These are phyloP conservation scores for Globisporangium okanoganense DNA, from an alignment of 352 stramenopile genomes.

Conservation along the genomic window DNA sequence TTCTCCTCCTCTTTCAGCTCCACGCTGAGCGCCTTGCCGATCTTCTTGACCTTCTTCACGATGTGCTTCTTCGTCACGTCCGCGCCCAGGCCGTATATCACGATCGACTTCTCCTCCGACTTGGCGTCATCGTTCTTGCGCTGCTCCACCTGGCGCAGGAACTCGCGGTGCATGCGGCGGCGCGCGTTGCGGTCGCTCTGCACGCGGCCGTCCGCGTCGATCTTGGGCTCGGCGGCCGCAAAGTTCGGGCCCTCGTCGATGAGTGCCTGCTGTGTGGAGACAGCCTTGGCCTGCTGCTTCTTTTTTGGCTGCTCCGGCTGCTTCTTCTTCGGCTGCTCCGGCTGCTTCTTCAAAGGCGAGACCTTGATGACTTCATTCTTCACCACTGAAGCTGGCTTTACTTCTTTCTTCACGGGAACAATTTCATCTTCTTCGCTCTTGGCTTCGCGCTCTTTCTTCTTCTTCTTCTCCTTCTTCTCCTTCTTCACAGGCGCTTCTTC, in stretches of 20 bases:
- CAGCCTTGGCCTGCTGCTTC: conserved; percentile 2
- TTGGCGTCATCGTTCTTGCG: conserved; percentile 55
- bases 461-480: conserved; percentile 26
- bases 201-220: conserved; percentile 24
- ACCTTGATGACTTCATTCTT: not conserved
- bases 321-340: conserved; percentile 4
- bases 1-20: conserved; percentile 59
- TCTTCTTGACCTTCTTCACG: conserved; percentile 78
- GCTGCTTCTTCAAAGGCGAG: not conserved
- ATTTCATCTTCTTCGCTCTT: conserved; percentile 9
- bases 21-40: conserved; percentile 46
- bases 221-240: conserved; percentile 12
- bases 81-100: conserved; percentile 68
- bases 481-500: conserved; percentile 9
- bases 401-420: conserved; percentile 17
- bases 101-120: conserved; percentile 59
- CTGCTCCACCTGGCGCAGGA: conserved; percentile 62
- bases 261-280: conserved; percentile 8
- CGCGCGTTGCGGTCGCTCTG: conserved; percentile 82
- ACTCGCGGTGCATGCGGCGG: conserved; percentile 71
- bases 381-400: not conserved
- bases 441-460: conserved; percentile 14
- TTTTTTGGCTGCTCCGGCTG: conserved; percentile 9
- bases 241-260: conserved; percentile 11
- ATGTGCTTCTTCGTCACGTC: conserved; percentile 76